Evolutionary conservation across 495 filamentous ascomycete species (phyloP).

Genomic region (Immersiella caudata): DNA sequence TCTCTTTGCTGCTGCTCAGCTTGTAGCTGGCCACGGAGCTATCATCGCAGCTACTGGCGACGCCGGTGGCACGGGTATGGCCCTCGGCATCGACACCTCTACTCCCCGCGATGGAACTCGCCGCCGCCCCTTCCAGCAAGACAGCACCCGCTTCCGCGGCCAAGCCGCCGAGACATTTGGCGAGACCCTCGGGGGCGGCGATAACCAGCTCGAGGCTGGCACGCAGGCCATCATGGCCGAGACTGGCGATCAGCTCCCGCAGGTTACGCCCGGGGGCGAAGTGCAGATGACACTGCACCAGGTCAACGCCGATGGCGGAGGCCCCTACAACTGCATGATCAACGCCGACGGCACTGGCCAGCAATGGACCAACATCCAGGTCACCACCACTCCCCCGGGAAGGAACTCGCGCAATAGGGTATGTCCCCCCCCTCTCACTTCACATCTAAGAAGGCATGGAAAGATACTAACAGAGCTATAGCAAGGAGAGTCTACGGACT

Average conservation of each 20-base stretch:
- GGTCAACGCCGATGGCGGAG: constrained; percentile 54
- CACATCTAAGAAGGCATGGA: not conserved
- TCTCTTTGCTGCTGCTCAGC: constrained; percentile 32
- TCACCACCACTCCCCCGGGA: constrained; percentile 42
- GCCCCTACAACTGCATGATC: constrained; percentile 54
- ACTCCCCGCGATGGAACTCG: constrained; percentile 58
- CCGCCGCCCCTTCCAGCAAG: constrained; percentile 56
- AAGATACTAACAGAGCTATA: constrained; percentile 5
- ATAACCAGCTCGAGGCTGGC: constrained; percentile 52
- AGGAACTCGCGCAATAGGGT: constrained; percentile 40
- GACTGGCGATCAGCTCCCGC: constrained; percentile 50
- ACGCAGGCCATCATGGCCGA: constrained; percentile 50
- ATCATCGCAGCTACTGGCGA: constrained; percentile 53
- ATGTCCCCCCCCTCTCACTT: constrained; percentile 2
- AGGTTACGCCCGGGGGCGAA: constrained; percentile 50
- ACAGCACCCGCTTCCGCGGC: constrained; percentile 54
- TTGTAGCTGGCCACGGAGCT: constrained; percentile 52
- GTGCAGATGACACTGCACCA: constrained; percentile 57
- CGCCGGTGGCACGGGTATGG: constrained; percentile 52
- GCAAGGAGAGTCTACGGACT: constrained; percentile 43
- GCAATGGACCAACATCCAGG: constrained; percentile 45
- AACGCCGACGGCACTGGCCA: constrained; percentile 51
- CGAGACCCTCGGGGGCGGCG: constrained; percentile 46
- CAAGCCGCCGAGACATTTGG: constrained; percentile 46
- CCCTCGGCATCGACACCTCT: constrained; percentile 49